Base-by-base conservation (phyloP, 2,329 filamentous ascomycete species). In the Hysterium pulicare region DNA sequence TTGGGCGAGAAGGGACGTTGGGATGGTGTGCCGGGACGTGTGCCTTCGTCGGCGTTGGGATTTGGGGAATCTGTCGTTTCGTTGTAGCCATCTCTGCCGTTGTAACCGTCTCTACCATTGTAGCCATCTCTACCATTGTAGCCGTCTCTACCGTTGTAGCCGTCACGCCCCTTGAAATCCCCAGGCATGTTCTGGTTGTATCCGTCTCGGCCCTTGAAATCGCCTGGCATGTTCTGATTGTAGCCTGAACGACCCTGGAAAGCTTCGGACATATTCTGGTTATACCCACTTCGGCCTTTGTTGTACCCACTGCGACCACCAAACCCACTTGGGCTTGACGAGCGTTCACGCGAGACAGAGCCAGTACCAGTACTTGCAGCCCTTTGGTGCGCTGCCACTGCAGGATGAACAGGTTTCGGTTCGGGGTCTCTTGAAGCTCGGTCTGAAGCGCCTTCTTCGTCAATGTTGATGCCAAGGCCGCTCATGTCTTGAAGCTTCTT, bases 381-480 rank as follows among this genome's bases (percentile, higher is more conserved):
- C 32, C 55, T 55, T 33, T 61, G 55, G 32, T 65, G 61, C 15
- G 49, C 49, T 1, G 58, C 52, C 8, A 62, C 57, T 9, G 47
- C 48, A 13, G 58, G 50, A 24, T 65, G 55, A 8, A 53, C 40
- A 3, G 58, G 58, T 45, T 60, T 67, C 1, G 38, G 13, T 4
- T 64, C 62, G 2, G 63, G 59, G 11, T 62, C 58, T 11, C 53
- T 56, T 11, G 56, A 55, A 2, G 40, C 46, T 20, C 58, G 60
- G 10, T 40, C 46, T 3, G 17, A 20, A 30, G 16, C n/a, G 10
- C 11, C 16, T 10, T 59, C 59, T 37, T 66, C 64, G 6, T 66
- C 62, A 13, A 59, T 49, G 13, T 58, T 55, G 39, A 66, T 67
- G 6, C 64, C 64, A 4, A 67, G 55, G 5, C 60, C 62, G 21